Conservation (phyloP, 2,329 filamentous ascomycete species). For the Fusarium robinianum region DNA sequence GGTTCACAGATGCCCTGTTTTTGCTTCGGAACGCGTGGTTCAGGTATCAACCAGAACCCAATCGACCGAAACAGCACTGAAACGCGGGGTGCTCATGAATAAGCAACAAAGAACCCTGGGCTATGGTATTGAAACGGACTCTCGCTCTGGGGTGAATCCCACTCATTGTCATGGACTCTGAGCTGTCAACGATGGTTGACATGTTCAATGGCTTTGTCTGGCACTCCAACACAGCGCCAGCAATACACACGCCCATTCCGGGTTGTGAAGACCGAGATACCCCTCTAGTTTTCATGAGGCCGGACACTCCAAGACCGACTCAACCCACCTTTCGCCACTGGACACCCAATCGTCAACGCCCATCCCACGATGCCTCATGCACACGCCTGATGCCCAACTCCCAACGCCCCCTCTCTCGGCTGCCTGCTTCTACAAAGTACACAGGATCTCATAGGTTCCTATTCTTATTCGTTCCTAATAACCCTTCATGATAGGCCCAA, state of each 20-base stretch:
- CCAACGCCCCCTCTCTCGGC: slow-evolving; percentile 16
- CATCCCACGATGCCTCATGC: slow-evolving; percentile 24
- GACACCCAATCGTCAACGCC: slow-evolving; percentile 18
- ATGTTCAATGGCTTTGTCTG: too few species aligned
- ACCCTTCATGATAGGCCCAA: slow-evolving; percentile 2
- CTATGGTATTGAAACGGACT: slow-evolving; percentile 10
- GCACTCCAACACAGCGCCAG: too few species aligned
- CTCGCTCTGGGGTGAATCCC: slow-evolving; percentile 11
- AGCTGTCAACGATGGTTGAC: too few species aligned
- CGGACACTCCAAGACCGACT: slow-evolving; percentile 10
- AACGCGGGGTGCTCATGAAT: slow-evolving; percentile 32
- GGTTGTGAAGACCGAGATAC: too few species aligned
- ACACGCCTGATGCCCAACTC: slow-evolving; percentile 32
- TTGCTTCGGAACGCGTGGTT: slow-evolving; percentile 14
- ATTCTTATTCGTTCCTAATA: slow-evolving; percentile 14
- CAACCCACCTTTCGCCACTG: slow-evolving; percentile 18
- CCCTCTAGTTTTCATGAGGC: slow-evolving; percentile 6
- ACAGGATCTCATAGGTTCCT: slow-evolving; percentile 4
- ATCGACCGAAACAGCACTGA: slow-evolving; percentile 21
- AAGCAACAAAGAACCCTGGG: slow-evolving; percentile 9
- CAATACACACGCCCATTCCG: too few species aligned
- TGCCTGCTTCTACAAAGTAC: slow-evolving; percentile 7
- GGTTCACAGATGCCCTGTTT: too few species aligned
- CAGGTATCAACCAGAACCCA: slow-evolving; percentile 29
- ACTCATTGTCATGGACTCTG: too few species aligned